These are phyloP conservation scores for Cryphonectria carpinicola DNA, from an alignment of 2,329 filamentous ascomycete species.

Conservation along the genomic window DNA sequence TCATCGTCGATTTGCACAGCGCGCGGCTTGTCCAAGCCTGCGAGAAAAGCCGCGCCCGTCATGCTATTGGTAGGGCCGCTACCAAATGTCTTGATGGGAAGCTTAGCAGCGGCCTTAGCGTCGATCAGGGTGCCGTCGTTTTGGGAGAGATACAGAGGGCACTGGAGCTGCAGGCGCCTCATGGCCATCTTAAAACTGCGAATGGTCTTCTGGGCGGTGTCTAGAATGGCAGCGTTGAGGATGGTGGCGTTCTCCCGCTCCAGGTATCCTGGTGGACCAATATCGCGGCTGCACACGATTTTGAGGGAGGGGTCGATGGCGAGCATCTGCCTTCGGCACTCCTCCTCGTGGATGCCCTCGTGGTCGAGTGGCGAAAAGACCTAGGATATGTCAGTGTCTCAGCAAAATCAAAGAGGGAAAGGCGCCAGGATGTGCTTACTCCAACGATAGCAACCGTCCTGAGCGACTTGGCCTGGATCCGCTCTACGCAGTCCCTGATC, in stretches of 20 bases:
- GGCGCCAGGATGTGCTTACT: not conserved
- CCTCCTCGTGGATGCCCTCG: conserved; percentile 51
- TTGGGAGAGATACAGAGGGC: conserved; percentile 64
- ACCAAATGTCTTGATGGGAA: conserved; percentile 66
- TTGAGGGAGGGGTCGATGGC: conserved; percentile 42
- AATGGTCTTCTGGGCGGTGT: conserved; percentile 61
- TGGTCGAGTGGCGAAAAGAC: conserved; percentile 58
- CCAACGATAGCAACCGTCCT: conserved; percentile 39
- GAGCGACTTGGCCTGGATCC: not conserved
- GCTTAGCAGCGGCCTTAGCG: conserved; percentile 54
- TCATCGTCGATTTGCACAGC: conserved; percentile 47
- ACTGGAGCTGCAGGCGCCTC: conserved; percentile 50
- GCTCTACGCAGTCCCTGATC: conserved; percentile 29
- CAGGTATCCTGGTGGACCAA: conserved; percentile 58
- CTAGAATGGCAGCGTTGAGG: conserved; percentile 64
- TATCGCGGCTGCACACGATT: conserved; percentile 55
- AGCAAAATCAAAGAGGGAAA: not conserved
- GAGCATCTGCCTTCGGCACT: conserved; percentile 49
- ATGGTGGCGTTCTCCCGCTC: conserved; percentile 69
- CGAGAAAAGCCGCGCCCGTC: conserved; percentile 64
- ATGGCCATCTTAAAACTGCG: conserved; percentile 58
- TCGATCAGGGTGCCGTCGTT: conserved; percentile 66
- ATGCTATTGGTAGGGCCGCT: conserved; percentile 68
- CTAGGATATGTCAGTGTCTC: not conserved
- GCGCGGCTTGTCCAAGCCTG: conserved; percentile 37